Base-by-base conservation (phyloP, 768 basidiomycete species). In the Strobilomyces dryophilus region DNA sequence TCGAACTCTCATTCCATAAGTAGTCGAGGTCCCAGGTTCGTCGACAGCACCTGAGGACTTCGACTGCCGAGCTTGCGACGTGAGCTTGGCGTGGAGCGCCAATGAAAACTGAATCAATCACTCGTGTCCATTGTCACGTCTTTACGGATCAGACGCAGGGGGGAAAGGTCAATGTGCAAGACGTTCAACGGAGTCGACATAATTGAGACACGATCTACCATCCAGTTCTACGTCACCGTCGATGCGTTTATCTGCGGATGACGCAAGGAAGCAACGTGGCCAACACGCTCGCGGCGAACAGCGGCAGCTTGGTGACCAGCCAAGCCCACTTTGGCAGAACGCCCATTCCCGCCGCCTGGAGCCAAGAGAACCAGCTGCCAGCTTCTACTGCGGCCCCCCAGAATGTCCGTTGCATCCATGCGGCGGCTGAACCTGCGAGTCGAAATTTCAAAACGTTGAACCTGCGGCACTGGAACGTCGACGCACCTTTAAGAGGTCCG, bases 301-400 rank as follows among this genome's bases (percentile, higher is more conserved):
- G 1, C 10, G 52, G 55, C 1, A 39, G 6, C 15, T 34, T 51
- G 14, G 26, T 8, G 41, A 35, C 42, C 11, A 39, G 7, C 9
- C 50, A 29, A 29, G 40, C 43, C 57, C 57, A 59, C 37, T n/a
- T n/a, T 0, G 60, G 60, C 1, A 49, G 21, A 12, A 2, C 14
- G 3, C 57, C 57, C 54, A 52, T 56, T 8, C 51, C 61, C 12
- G 57, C 61, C 20, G 50, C 45, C 35, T 60, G 61, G 8, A 63
- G 52, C 15, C 9, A 21, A 17, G 43, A 44, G 11, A 44, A 44
- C 43, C 43, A 44, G 27, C 43, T 44, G n/a, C 43, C 27, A 12
- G 43, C 17, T 44, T 4, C 17, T 12, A 44, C 43, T 1, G 27
- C 43, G 17, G 17, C 26, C 9, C 43, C 43, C 43, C 43, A 45